phyloP scores from a whole-genome alignment of 176 grass and related monocot genomes.

The Oryza glumipatula region DNA sequence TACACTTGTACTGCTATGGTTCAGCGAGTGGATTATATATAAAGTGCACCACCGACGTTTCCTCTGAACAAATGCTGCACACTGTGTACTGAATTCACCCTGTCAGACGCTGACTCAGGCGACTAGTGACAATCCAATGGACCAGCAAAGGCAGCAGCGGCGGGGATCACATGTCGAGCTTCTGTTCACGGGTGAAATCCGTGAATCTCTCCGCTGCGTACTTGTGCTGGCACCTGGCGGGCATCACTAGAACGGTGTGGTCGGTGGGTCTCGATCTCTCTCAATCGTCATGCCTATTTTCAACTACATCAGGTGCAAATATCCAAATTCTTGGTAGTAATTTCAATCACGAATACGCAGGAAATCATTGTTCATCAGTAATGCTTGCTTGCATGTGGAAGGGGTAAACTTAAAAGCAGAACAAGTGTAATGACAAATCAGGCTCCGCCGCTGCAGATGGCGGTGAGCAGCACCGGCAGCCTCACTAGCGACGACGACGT shows the following conservation, averaged over 20 bases:
- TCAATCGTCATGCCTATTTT: not conserved
- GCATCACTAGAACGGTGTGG: not conserved
- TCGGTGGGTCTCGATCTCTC: not conserved
- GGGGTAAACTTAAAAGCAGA: not conserved
- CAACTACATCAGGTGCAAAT: not conserved
- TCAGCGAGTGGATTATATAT: not conserved
- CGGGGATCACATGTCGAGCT: conserved; percentile 26
- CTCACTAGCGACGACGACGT: conserved; percentile 37
- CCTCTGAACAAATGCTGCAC: not conserved
- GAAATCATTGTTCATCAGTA: not conserved
- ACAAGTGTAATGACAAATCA: not conserved
- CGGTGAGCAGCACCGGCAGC: conserved; percentile 59
- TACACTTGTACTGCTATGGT: not conserved
- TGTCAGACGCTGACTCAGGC: not conserved
- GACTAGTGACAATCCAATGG: not conserved
- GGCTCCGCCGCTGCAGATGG: conserved; percentile 60
- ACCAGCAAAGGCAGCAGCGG: not conserved
- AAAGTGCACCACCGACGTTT: not conserved
- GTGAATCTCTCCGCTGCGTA: conserved; percentile 2
- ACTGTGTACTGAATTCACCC: not conserved
- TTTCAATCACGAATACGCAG: not conserved
- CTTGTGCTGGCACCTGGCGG: not conserved
- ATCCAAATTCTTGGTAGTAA: not conserved
- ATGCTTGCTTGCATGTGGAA: not conserved
- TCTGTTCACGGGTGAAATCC: conserved; percentile 15